These are phyloP conservation scores for Phytophthora constricta DNA, from an alignment of 352 stramenopile genomes.

Conservation along the genomic window DNA sequence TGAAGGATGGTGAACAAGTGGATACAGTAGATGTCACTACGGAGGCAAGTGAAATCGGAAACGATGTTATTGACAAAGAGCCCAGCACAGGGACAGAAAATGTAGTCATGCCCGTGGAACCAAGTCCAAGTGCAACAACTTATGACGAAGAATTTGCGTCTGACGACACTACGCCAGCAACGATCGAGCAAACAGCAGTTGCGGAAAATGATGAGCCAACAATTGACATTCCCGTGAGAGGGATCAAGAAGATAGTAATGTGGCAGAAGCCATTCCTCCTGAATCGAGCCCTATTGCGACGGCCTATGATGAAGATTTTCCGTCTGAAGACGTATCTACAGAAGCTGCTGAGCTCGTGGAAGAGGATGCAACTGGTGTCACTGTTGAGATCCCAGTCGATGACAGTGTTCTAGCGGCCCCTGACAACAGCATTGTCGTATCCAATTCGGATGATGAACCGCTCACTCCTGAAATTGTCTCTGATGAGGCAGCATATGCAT, in stretches of 20 bases:
- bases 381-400: neutral
- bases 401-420: neutral
- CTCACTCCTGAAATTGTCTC: neutral
- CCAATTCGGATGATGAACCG: conserved; percentile 2
- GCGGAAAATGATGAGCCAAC: neutral
- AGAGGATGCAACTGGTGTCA: neutral
- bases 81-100: neutral
- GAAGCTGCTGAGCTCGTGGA: conserved; percentile 5
- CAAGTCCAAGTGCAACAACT: neutral
- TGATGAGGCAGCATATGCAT: neutral
- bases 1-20: no score
- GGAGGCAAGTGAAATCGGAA: neutral
- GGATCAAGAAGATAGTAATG: neutral
- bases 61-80: neutral
- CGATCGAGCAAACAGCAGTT: neutral
- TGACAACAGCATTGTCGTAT: conserved; percentile 3
- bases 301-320: conserved; percentile 25
- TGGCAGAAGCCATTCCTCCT: conserved; percentile 1
- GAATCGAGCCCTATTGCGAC: conserved; percentile 3
- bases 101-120: neutral
- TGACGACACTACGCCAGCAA: neutral
- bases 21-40: no score
- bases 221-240: neutral
- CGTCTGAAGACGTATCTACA: neutral
- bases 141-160: neutral